These are phyloP conservation scores for Gnomoniopsis sp. DNA, from an alignment of 2,329 filamentous ascomycete genomes.

Conservation along the genomic window DNA sequence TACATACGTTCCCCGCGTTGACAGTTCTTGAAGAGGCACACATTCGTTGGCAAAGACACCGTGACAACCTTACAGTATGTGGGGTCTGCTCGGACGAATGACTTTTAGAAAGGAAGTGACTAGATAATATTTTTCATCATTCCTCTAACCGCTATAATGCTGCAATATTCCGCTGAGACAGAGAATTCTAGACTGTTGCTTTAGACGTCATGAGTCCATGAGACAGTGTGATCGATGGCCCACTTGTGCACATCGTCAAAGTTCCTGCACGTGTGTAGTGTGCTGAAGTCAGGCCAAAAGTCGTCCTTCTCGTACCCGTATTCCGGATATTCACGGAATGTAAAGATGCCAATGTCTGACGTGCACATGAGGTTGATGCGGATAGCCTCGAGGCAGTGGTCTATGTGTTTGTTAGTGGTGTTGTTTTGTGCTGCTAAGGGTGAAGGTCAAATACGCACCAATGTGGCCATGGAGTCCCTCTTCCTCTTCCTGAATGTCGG, in stretches of 20 bases:
- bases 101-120: no score
- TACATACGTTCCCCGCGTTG: no score
- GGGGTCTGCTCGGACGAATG: no score
- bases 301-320: slow-evolving; percentile 37
- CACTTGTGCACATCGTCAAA: slow-evolving; percentile 49
- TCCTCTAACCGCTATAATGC: neutral
- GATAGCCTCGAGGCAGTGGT: slow-evolving; percentile 53
- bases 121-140: neutral
- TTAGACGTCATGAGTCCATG: slow-evolving; percentile 30
- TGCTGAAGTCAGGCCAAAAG: slow-evolving; percentile 54
- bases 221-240: slow-evolving; percentile 49
- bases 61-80: no score
- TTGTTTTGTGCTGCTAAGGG: neutral
- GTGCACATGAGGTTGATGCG: slow-evolving; percentile 53
- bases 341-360: slow-evolving; percentile 51
- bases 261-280: slow-evolving; percentile 51
- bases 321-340: slow-evolving; percentile 47
- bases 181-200: neutral
- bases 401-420: slow-evolving; percentile 22
- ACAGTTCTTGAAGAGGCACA: no score
- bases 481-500: slow-evolving; percentile 27
- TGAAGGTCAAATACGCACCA: slow-evolving; percentile 23
- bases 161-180: neutral
- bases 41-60: no score
- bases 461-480: slow-evolving; percentile 42